A percentile compares a stretch with the other conserved stretches of the same genome.
Evolutionary conservation across 148 eudicot genomes (phyloP).

Genomic region (Persicaria maculosa): DNA sequence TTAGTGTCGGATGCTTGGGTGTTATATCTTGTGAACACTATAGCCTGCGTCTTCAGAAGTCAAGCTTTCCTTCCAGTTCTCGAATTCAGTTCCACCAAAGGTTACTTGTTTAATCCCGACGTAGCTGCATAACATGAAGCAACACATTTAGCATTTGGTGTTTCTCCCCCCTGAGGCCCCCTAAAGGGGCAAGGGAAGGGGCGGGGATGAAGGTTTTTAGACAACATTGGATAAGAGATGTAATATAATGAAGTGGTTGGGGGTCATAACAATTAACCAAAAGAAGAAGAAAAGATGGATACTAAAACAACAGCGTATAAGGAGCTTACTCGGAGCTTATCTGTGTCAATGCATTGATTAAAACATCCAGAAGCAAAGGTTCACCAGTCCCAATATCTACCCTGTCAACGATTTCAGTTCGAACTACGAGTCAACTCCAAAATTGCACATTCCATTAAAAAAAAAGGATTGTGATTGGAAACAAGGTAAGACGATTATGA

Average conservation of each 20-base stretch:
- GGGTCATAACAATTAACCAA: not conserved
- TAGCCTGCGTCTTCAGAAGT: constrained; percentile 63
- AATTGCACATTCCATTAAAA: not conserved
- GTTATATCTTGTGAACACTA: constrained; percentile 61
- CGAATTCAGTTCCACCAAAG: constrained; percentile 81
- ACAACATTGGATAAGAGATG: too few relatives aligned
- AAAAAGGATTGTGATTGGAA: not conserved
- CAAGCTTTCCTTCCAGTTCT: constrained; percentile 65
- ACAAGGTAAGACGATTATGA: not conserved
- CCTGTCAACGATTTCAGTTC: constrained; percentile 37
- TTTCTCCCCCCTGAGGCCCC: not conserved
- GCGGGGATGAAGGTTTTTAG: too few relatives aligned
- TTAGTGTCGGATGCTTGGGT: not conserved
- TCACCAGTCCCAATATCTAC: constrained; percentile 89
- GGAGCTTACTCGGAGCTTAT: constrained; percentile 87
- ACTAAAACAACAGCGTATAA: not conserved
- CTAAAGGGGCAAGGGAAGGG: too few relatives aligned
- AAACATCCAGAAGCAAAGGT: constrained; percentile 68
- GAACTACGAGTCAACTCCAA: not conserved
- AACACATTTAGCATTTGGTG: not conserved
- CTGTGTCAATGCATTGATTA: constrained; percentile 77
- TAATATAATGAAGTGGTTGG: too few relatives aligned
- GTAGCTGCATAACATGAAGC: constrained; percentile 33
- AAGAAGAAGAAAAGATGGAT: not conserved
- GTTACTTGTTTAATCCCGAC: constrained; percentile 87